Evolutionary conservation across 495 filamentous ascomycete species (phyloP), one percentile per base, ranked within the genome.

Genomic region (Oleoguttula mirabilis): DNA sequence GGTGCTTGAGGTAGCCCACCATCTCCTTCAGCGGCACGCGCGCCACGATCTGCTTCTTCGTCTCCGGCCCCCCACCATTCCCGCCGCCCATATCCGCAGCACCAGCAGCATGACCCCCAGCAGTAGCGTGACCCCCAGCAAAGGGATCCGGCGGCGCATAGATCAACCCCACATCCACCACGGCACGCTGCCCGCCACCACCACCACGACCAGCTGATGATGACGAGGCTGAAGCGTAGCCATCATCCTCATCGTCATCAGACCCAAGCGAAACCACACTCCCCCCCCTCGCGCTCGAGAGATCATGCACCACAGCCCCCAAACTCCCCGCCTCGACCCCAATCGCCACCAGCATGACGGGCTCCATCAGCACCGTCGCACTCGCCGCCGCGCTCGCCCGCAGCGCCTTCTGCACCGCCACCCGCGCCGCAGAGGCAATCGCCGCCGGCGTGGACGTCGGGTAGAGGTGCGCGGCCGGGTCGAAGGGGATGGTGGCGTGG

Each of bases 11-110:
- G 63, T 99, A 99, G 23, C 88, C 86, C 37, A 95, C 82, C 88
- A 96, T 95, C 61, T 96, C 88, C 60, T 86, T 88, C 41, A 96
- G 63, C 31, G 92, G 92, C 21, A 95, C 87, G 46, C 80, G 75
- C 3, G 86, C 92, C 4, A 74, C 73, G 44, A 99, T 82, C 4
- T 68, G 79, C 36, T 77, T 63, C 35, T 31, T 33, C 14, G 30
- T 5, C 15, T 23, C 22, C n/a, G n/a, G n/a, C n/a, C n/a, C n/a
- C n/a, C n/a, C n/a, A n/a, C n/a, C n/a, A n/a, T n/a, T n/a, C n/a
- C n/a, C n/a, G 3, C 21, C 23, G 10, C 3, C 28, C 16, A 36
- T 36, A 1, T 10, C 39, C 10, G 33, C 43, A 10, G 11, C 37
- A 22, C 15, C 23, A 20, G 15, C 34, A 22, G 24, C 5, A 10